Evolutionary conservation across 2,329 filamentous ascomycete species (phyloP).

Genomic region (Magnaporthiopsis rhizophila): DNA sequence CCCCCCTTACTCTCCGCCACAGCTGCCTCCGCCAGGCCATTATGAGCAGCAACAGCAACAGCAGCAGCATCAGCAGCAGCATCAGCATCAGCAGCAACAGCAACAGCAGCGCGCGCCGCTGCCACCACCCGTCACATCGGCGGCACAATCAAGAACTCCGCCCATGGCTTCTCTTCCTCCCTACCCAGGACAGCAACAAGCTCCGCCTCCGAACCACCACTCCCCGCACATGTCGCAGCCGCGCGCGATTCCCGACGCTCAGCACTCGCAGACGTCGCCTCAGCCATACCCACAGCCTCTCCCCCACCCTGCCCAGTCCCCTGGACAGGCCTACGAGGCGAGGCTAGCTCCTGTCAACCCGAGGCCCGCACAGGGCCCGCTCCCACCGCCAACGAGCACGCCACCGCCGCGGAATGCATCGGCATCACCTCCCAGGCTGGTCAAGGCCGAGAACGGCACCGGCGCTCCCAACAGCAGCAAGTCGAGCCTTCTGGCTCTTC

Average conservation of each 20-base stretch:
- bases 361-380: conserved; percentile 33
- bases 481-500: conserved; percentile 37
- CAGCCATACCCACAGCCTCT: conserved; percentile 3
- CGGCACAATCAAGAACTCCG: conserved; percentile 14
- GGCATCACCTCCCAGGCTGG: conserved; percentile 38
- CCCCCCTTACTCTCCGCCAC: conserved; percentile 7
- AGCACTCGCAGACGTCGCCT: neutral
- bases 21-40: conserved; percentile 5
- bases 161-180: conserved; percentile 19
- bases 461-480: conserved; percentile 24
- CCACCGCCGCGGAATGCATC: conserved; percentile 39
- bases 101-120: conserved; percentile 24
- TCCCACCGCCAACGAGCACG: conserved; percentile 31
- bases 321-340: conserved; percentile 21
- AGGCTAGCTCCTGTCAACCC: conserved; percentile 24
- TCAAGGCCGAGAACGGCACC: conserved; percentile 24
- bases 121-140: conserved; percentile 22
- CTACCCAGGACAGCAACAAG: conserved; percentile 20
- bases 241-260: neutral
- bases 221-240: conserved; percentile 8
- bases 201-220: neutral
- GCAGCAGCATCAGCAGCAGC: conserved; percentile 3
- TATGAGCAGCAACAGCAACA: conserved; percentile 1
- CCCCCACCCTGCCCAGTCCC: neutral
- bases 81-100: conserved; percentile 9